A percentile compares a stretch with the other conserved stretches of the same genome.
Conservation (phyloP, 1,284 basidiomycete species). For the Mrakiaceae sp. region DNA sequence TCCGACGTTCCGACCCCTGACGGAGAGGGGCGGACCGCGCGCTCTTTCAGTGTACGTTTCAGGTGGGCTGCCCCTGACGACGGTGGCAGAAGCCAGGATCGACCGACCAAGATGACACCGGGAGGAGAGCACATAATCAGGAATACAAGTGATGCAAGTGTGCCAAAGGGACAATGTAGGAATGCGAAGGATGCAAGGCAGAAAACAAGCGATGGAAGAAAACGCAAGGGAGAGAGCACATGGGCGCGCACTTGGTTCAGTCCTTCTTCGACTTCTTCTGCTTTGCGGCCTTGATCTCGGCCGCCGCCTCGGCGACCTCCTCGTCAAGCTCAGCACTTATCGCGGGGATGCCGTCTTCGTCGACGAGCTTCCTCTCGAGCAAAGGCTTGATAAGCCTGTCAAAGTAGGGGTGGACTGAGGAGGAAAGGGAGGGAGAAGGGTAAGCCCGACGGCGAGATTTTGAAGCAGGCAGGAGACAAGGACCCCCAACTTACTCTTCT, state of each 20-base stretch:
- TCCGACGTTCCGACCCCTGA: too few species aligned
- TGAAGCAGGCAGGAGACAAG: neutral
- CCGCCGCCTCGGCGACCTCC: conserved; percentile 22
- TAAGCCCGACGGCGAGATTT: neutral
- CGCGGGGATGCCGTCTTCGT: conserved; percentile 26
- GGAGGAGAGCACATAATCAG: too few species aligned
- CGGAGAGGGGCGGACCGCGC: too few species aligned
- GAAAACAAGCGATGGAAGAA: neutral
- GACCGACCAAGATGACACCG: too few species aligned
- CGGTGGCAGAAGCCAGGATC: too few species aligned
- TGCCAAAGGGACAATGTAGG: neutral
- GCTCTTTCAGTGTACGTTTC: too few species aligned
- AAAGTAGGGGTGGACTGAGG: conserved; percentile 40
- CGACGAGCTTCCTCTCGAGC: conserved; percentile 37
- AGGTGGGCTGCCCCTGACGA: too few species aligned
- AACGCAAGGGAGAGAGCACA: neutral
- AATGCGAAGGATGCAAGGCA: neutral
- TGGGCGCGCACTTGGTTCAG: neutral
- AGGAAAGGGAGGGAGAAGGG: neutral
- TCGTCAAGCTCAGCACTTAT: conserved; percentile 36
- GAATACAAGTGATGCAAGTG: too few species aligned
- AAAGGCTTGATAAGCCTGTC: conserved; percentile 44
- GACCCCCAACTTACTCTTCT: conserved; percentile 19
- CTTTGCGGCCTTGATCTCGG: neutral
- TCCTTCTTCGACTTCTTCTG: neutral